phyloP scores from a whole-genome alignment of 495 filamentous ascomycete genomes.

The Mytilinidion resinicola region DNA sequence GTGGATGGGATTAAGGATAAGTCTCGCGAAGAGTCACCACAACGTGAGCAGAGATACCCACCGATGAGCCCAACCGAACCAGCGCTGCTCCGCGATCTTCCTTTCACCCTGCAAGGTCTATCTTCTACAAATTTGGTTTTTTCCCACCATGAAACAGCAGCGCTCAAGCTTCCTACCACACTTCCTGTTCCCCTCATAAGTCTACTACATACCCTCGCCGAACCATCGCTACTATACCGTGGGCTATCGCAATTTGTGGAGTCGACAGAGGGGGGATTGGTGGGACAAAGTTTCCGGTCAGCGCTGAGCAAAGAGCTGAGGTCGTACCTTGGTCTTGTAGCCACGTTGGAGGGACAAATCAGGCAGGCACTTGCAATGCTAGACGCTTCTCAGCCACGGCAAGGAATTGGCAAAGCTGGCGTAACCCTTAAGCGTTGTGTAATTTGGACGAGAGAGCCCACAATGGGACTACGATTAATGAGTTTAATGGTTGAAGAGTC shows the following conservation, averaged over 20 bases:
- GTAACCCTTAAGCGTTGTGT: conserved; percentile 94
- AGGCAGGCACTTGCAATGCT: conserved; percentile 66
- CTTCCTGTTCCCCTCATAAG: conserved; percentile 81
- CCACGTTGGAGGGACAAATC: conserved; percentile 91
- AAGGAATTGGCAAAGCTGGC: conserved; percentile 73
- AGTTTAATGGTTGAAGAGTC: conserved; percentile 88
- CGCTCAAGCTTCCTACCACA: conserved; percentile 64
- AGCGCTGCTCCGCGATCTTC: conserved; percentile 78
- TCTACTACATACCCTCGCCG: conserved; percentile 80
- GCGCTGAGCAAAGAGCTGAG: conserved; percentile 79
- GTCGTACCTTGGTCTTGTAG: conserved; percentile 87
- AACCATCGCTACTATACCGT: conserved; percentile 85
- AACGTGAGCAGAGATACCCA: background rate
- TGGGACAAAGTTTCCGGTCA: conserved; percentile 90
- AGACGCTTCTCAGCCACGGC: conserved; percentile 56
- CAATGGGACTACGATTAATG: conserved; percentile 93
- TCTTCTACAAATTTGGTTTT: conserved; percentile 82
- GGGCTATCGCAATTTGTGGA: conserved; percentile 74
- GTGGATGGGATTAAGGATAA: conserved; percentile 56
- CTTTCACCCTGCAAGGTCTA: conserved; percentile 90
- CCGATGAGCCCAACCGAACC: conserved; percentile 47
- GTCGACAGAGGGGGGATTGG: conserved; percentile 59
- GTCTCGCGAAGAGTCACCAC: conserved; percentile 7
- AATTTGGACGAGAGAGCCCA: conserved; percentile 94
- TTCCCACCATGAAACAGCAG: conserved; percentile 45